These are phyloP conservation scores for Cotoneaster glaucophyllus DNA, from an alignment of 306 rosid species.

Conservation along the genomic window DNA sequence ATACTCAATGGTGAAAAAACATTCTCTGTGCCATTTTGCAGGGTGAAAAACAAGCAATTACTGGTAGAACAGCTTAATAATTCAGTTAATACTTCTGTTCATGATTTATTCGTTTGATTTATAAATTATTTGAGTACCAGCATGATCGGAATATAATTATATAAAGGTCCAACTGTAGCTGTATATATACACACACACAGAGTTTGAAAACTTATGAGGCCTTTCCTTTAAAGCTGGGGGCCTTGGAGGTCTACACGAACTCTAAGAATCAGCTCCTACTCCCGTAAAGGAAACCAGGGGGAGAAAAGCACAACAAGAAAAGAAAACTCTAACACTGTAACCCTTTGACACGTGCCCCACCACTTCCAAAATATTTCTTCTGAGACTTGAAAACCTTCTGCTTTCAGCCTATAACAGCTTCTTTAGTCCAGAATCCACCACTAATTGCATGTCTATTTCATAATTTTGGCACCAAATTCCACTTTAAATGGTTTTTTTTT, in stretches of 20 bases:
- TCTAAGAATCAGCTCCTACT: slow-evolving; percentile 31
- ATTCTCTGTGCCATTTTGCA: neutral
- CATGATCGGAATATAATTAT: neutral
- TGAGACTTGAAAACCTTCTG: slow-evolving; percentile 14
- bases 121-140: neutral
- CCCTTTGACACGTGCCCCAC: slow-evolving; percentile 22
- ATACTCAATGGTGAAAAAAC: neutral
- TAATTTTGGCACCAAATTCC: too few relatives aligned
- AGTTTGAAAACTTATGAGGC: neutral
- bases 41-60: neutral
- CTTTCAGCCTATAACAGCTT: neutral
- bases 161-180: neutral
- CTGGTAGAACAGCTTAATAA: neutral
- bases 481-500: too few relatives aligned
- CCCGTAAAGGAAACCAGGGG: slow-evolving; percentile 59
- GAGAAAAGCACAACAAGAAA: slow-evolving; percentile 20
- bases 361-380: slow-evolving; percentile 25
- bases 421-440: neutral
- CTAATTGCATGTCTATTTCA: slow-evolving; percentile 4
- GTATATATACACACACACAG: neutral
- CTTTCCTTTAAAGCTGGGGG: slow-evolving; percentile 3
- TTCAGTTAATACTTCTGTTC: neutral
- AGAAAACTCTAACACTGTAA: neutral
- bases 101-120: neutral
- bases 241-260: slow-evolving; percentile 4